Evolutionary conservation across 768 basidiomycete genomes (phyloP).

Genomic region (Lactarius psammicola): DNA sequence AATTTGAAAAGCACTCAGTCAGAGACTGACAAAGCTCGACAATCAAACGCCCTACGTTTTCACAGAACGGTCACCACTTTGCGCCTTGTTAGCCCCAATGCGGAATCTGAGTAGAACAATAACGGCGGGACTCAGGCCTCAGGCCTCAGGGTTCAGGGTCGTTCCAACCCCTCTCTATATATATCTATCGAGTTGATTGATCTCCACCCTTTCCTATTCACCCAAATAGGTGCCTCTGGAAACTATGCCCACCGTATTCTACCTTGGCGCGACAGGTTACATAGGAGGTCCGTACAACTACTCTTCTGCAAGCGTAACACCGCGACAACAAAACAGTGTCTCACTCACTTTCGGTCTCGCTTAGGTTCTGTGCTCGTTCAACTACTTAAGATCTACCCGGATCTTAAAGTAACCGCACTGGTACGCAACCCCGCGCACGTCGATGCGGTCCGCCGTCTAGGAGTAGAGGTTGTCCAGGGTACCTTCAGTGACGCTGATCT

Average conservation of each 20-base stretch:
- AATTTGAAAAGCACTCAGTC: not conserved
- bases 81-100: not conserved
- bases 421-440: conserved; percentile 15
- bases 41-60: too few species aligned
- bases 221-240: not conserved
- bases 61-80: not conserved
- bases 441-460: not conserved
- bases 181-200: not conserved
- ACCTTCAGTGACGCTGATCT: conserved; percentile 11
- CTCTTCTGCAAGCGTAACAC: not conserved
- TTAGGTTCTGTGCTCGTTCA: conserved; percentile 19
- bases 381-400: not conserved
- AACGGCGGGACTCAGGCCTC: not conserved
- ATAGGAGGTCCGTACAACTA: conserved; percentile 13
- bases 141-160: not conserved
- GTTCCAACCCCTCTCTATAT: not conserved
- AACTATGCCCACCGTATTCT: conserved; percentile 22
- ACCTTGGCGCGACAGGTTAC: conserved; percentile 23
- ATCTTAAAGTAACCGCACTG: conserved; percentile 18
- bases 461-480: conserved; percentile 14
- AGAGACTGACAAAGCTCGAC: not conserved
- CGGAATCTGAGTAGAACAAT: not conserved
- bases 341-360: not conserved
- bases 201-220: not conserved
- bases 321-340: not conserved